Conservation (phyloP, 1,139 yeast species). For the Kodamaea fungicola region DNA sequence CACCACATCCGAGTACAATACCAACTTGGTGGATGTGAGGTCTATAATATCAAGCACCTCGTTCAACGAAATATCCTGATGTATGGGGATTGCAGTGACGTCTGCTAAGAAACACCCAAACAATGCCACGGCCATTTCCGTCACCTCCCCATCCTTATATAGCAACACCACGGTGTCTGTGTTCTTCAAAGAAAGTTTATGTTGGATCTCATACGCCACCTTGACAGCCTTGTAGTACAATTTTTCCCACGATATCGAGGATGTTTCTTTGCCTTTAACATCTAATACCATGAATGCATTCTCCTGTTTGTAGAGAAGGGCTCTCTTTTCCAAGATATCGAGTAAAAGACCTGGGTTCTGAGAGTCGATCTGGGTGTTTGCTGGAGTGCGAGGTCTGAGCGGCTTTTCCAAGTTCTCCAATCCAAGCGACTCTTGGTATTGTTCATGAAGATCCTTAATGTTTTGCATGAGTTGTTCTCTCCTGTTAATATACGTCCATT, state of each 20-base stretch:
- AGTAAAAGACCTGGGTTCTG: slow-evolving; percentile 40
- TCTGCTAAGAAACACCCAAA: slow-evolving; percentile 94
- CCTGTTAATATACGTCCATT: slow-evolving; percentile 47
- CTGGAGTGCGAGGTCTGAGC: slow-evolving; percentile 53
- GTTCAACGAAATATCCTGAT: slow-evolving; percentile 61
- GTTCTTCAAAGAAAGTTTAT: slow-evolving; percentile 63
- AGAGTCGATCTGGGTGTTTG: slow-evolving; percentile 15
- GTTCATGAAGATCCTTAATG: slow-evolving; percentile 35
- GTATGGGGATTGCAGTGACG: slow-evolving; percentile 90
- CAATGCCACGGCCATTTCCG: slow-evolving; percentile 81
- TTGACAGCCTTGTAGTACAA: slow-evolving; percentile 79
- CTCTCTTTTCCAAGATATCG: slow-evolving; percentile 69
- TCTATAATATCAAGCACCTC: slow-evolving; percentile 73
- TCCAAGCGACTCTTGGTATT: slow-evolving; percentile 25
- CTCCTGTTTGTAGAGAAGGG: slow-evolving; percentile 60
- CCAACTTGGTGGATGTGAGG: slow-evolving; percentile 72
- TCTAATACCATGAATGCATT: slow-evolving; percentile 74
- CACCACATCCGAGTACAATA: slow-evolving; percentile 78
- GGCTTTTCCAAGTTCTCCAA: slow-evolving; percentile 48
- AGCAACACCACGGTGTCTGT: slow-evolving; percentile 83
- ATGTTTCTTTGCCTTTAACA: slow-evolving; percentile 74
- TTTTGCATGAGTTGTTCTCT: slow-evolving; percentile 45
- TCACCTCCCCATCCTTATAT: slow-evolving; percentile 79
- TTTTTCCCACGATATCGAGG: slow-evolving; percentile 85
- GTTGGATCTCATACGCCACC: slow-evolving; percentile 82